A percentile compares a stretch with the other conserved stretches of the same genome.
Evolutionary conservation across 805 yeast genomes (phyloP).

Genomic region (Saccharomycopsis sp.): DNA sequence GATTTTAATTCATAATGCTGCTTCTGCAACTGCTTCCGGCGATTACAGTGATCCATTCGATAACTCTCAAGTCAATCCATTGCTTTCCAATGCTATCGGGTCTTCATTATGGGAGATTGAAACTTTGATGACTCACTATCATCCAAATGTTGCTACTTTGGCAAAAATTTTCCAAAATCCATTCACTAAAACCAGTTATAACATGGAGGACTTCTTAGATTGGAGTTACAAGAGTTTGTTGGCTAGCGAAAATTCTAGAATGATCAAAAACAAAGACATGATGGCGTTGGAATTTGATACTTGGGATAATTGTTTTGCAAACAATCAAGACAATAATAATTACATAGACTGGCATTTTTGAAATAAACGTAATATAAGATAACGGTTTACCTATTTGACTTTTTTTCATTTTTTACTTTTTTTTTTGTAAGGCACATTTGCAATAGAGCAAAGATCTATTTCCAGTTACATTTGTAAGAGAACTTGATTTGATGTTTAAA

Average conservation of each 20-base stretch:
- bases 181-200: conserved; percentile 77
- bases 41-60: conserved; percentile 59
- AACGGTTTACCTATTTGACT: neutral
- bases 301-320: conserved; percentile 8
- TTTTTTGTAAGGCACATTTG: neutral
- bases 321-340: neutral
- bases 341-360: neutral
- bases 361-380: neutral
- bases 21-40: conserved; percentile 24
- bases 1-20: conserved; percentile 62
- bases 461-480: no score
- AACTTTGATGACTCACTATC: conserved; percentile 75
- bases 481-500: no score
- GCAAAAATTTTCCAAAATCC: conserved; percentile 88
- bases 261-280: conserved; percentile 46
- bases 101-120: conserved; percentile 93
- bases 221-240: conserved; percentile 71
- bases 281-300: conserved; percentile 20
- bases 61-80: conserved; percentile 61
- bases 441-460: neutral
- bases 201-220: conserved; percentile 90
- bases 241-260: conserved; percentile 57
- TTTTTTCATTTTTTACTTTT: no score
- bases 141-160: conserved; percentile 89
- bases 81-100: conserved; percentile 67